Percentiles rank a stretch among this genome's conserved stretches.
phyloP scores from a whole-genome alignment of 805 yeast species.

The Cyberlindnera saturnus region DNA sequence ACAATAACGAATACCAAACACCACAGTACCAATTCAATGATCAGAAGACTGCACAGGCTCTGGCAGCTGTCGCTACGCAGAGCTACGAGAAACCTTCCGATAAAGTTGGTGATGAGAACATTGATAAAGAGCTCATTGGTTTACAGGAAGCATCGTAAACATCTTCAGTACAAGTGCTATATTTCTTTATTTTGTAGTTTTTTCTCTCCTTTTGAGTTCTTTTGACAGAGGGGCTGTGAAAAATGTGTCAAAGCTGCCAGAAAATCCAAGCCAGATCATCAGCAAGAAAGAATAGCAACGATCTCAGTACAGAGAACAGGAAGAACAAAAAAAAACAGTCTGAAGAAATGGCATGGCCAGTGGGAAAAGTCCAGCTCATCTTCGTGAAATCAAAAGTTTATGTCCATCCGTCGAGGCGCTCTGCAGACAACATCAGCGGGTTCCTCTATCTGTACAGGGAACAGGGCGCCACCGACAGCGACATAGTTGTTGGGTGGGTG shows the following conservation, averaged over 20 bases:
- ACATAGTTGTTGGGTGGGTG: constrained; percentile 59
- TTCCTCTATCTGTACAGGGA: constrained; percentile 62
- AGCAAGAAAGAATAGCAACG: no score
- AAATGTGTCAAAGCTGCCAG: no score
- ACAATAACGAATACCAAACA: constrained; percentile 5
- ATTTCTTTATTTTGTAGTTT: no score
- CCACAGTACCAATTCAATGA: constrained; percentile 2
- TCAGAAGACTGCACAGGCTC: constrained; percentile 11
- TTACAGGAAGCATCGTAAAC: constrained; percentile 4
- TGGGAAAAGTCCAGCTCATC: constrained; percentile 24
- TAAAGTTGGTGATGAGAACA: constrained; percentile 13
- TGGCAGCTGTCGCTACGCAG: constrained; percentile 9
- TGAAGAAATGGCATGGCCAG: constrained; percentile 10
- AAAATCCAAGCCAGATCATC: no score
- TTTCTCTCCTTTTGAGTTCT: no score
- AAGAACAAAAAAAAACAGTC: background rate
- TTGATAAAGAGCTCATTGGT: constrained; percentile 22
- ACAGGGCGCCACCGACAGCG: constrained; percentile 40
- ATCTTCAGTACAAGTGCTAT: background rate
- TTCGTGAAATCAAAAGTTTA: constrained; percentile 64
- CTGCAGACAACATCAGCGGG: constrained; percentile 77
- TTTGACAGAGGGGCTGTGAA: no score
- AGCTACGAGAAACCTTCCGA: background rate
- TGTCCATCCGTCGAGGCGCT: constrained; percentile 72
- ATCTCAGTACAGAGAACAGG: background rate